Base-by-base conservation (phyloP, 106 monocot genomes). In the Ottelia alismoides region DNA sequence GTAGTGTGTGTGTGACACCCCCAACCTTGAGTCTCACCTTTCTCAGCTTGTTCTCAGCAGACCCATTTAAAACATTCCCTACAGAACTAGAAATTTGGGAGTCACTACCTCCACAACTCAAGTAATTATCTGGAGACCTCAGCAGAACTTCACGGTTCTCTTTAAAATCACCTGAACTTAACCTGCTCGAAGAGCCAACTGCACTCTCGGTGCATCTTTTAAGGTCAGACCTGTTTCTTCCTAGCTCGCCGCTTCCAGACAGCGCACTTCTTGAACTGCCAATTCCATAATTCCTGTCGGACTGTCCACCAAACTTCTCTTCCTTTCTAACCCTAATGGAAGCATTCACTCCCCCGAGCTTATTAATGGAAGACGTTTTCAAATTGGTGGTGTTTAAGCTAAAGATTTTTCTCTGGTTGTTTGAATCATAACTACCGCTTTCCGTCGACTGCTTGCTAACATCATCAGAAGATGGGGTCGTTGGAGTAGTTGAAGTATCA, bases 21-120 rank as follows among this genome's bases (percentile, higher is more conserved):
- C 87, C 82, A 47, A 88, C 65, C 64, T 83, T 88, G 9, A 83
- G 70, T 63, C 74, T 88, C 52, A 88, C 79, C 61, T 83, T 83
- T 27, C 67, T 82, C 64, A 59, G 45, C 47, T 73, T 78, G 47
- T 53, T 82, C 63, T 82, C 80, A 71, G 50, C 53, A 20, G 43
- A 46, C n/a, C 47, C 53, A 60, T 46, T 47, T n/a, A 49, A 45
- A 48, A 29, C 27, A 19, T 32, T 22, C 21, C 45, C 58, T 25
- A 26, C 45, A 14, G 25, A 49, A 44, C 45, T 22, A 27, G 51
- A 5, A 57, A 59, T 60, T 32, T 28, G 20, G 22, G 27, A 51
- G 17, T 53, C 31, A 53, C 30, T 31, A 27, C 45, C 25, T 25
- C 31, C 49, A 49, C 18, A 44, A 26, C 40, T 58, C 31, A 18